Evolutionary conservation across 495 filamentous ascomycete species (phyloP).

Genomic region (Penicillium odoratum): DNA sequence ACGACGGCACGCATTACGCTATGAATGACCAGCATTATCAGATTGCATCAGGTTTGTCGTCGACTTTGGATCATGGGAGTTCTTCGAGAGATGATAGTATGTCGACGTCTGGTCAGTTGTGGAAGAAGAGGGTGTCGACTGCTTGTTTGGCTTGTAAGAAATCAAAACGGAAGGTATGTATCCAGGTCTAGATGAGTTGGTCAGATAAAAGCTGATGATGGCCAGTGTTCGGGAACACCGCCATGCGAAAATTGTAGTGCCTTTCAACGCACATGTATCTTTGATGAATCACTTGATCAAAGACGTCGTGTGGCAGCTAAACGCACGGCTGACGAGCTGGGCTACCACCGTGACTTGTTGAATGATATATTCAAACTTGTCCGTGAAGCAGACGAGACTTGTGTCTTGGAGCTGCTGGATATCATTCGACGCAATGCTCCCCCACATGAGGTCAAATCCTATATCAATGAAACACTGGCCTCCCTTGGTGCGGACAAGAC

Average conservation of each 20-base stretch:
- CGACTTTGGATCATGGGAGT: slow-evolving; percentile 23
- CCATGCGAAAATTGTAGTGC: slow-evolving; percentile 46
- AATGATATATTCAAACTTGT: slow-evolving; percentile 43
- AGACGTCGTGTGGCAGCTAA: slow-evolving; percentile 51
- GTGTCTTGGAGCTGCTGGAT: slow-evolving; percentile 32
- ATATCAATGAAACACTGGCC: slow-evolving; percentile 35
- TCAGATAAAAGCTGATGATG: not conserved
- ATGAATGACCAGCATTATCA: slow-evolving; percentile 33
- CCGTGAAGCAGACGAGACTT: slow-evolving; percentile 33
- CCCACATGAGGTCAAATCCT: slow-evolving; percentile 37
- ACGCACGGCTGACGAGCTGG: slow-evolving; percentile 46
- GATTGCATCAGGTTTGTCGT: slow-evolving; percentile 32
- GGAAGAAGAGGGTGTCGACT: slow-evolving; percentile 49
- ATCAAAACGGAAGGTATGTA: slow-evolving; percentile 45
- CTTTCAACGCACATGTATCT: slow-evolving; percentile 42
- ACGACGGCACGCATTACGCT: slow-evolving; percentile 1
- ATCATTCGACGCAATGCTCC: slow-evolving; percentile 40
- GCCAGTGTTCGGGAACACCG: slow-evolving; percentile 41
- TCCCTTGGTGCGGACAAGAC: slow-evolving; percentile 8
- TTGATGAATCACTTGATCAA: slow-evolving; percentile 50
- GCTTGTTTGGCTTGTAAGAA: slow-evolving; percentile 50
- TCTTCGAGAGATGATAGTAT: slow-evolving; percentile 20
- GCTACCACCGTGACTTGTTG: slow-evolving; percentile 44
- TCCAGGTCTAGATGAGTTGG: not conserved
- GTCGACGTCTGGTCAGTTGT: slow-evolving; percentile 5